Evolutionary conservation across 129 eudicot genomes (phyloP), one percentile per base, ranked within the genome.

Genomic region (Tagetes patula): DNA sequence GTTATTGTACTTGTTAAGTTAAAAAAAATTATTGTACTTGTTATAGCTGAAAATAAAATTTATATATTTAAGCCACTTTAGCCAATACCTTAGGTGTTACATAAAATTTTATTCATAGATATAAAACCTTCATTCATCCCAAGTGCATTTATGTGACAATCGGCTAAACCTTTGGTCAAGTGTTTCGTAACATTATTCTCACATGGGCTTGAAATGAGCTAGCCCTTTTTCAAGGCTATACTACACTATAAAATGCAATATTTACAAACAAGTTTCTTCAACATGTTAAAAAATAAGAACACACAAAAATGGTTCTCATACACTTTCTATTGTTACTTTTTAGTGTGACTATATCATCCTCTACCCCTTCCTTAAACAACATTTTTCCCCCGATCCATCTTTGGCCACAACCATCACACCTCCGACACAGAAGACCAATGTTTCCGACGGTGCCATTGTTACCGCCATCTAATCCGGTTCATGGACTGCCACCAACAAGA

Each of bases 151-250:
- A 39, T 38, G 75, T 70, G 64, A 61, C 32, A 41, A 69, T 77
- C 76, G 71, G 81, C 81, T 47, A 77, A 77, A 77, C 59, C 3
- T 60, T 77, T 77, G 76, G 70, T 77, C 70, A 69, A 47, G 40
- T 77, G 59, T 70, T 77, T 60, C 63, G 81, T 31, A 60, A 50
- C 75, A 70, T 60, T 70, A 63, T 53, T 70, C 72, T 62, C 70
- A 70, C 82, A 70, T 70, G 82, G 82, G 82, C 82, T 79, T 67
- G 47, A 67, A 42, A 41, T 72, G 42, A 73, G 70, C 36, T 8
- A 73, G 78, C 74, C 43, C 14, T 38, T 49, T 67, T 73, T 66
- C 46, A 58, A 55, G 79, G 75, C 46, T 45, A 66, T 56, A 9
- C 61, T 36, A 52, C 47, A 39, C 48, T 77, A 77, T 82, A 82